These are phyloP conservation scores for Skeletonema grethae DNA, from an alignment of 108 stramenopile species.

Conservation along the genomic window DNA sequence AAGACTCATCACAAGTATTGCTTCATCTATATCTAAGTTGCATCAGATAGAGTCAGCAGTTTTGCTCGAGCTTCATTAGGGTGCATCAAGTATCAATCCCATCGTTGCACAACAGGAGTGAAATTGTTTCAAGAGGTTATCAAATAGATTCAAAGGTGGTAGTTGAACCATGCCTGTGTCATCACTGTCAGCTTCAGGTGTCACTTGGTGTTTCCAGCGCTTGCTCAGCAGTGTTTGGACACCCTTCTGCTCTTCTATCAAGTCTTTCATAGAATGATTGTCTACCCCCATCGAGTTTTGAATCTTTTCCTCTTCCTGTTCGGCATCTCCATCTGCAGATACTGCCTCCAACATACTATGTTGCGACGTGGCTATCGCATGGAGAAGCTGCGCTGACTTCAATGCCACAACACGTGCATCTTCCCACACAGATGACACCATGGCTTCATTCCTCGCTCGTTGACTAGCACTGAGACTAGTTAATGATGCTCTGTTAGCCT, in stretches of 20 bases:
- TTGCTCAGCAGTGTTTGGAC: constrained; percentile 28
- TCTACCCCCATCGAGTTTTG: background rate
- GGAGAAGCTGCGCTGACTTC: constrained; percentile 43
- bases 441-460: constrained; percentile 9
- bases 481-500: background rate
- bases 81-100: background rate
- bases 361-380: constrained; percentile 29
- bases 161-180: background rate
- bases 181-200: background rate
- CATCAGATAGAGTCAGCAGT: too few species aligned
- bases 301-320: background rate
- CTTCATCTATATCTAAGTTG: too few species aligned
- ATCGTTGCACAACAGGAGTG: background rate
- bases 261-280: constrained; percentile 12
- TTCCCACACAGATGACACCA: constrained; percentile 39
- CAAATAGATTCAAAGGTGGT: constrained; percentile 7
- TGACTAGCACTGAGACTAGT: constrained; percentile 9
- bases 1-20: too few species aligned
- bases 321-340: background rate
- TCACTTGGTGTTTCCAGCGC: constrained; percentile 16
- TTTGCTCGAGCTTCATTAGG: too few species aligned
- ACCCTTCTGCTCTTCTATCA: constrained; percentile 39
- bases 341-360: constrained; percentile 8
- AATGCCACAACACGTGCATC: constrained; percentile 43
- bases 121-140: constrained; percentile 8